Percentiles rank a stretch among this genome's conserved stretches.
phyloP scores from a whole-genome alignment of 2,329 filamentous ascomycete genomes.

The Paraphaeosphaeria minitans region DNA sequence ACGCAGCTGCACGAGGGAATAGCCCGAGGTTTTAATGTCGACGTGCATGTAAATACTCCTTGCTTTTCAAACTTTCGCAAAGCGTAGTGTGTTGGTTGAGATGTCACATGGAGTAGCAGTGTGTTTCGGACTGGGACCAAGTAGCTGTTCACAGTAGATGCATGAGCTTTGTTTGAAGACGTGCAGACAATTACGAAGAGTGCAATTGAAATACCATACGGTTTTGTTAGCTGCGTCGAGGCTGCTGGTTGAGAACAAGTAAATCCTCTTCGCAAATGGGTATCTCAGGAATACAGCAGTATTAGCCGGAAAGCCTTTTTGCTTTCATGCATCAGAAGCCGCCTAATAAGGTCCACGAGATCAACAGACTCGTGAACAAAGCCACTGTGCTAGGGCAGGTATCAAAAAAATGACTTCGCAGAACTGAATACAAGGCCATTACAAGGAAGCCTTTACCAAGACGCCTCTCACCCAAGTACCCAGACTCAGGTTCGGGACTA shows the following conservation, averaged over 20 bases:
- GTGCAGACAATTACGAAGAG: background rate
- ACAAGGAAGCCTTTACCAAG: background rate
- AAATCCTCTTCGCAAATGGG: background rate
- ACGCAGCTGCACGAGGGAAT: background rate
- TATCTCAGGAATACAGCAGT: background rate
- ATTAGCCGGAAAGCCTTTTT: slow-evolving; percentile 2
- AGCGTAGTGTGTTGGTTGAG: background rate
- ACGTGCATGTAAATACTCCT: background rate
- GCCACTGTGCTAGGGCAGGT: background rate
- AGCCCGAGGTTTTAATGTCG: slow-evolving; percentile 1
- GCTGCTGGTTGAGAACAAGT: background rate
- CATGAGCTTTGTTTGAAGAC: background rate
- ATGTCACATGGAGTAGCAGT: background rate
- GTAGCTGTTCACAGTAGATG: no score
- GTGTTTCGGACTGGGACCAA: background rate
- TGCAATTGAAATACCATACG: background rate
- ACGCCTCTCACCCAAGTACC: slow-evolving; percentile 2
- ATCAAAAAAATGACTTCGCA: background rate
- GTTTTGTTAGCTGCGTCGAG: background rate
- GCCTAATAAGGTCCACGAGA: background rate
- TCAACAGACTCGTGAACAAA: background rate
- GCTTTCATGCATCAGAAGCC: background rate
- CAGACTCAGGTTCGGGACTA: slow-evolving; percentile 11
- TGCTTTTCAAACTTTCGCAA: background rate
- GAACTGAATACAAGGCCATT: background rate